Evolutionary conservation across 2,329 filamentous ascomycete species (phyloP), one percentile per base, ranked within the genome.

Genomic region (Claviceps africana): DNA sequence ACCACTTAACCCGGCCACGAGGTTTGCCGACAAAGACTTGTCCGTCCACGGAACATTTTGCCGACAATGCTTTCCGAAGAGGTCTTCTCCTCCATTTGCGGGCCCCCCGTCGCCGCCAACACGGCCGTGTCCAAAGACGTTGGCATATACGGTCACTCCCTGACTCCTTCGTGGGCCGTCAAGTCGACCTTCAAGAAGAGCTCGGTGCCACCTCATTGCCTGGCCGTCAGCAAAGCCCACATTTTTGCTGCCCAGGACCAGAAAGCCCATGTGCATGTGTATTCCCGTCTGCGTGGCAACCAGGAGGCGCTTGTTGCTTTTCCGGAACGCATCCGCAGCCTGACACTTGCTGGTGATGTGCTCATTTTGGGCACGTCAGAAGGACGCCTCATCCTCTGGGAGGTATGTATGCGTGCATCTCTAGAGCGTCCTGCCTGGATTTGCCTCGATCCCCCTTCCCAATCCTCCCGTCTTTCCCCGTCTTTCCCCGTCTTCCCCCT

Each of bases 211-310:
- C 73, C 77, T 53, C 87, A 91, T 66, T 85, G 87, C 60, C 72
- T 98, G 52, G 90, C 88, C 31, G 77, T 90, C 59, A 94, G 78
- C 67, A 74, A 79, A 45, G 83, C 83, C 21, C 93, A 98, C 65
- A 76, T 97, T 47, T 98, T 95, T 65, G 85, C 90, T 4, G 91
- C 88, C 4, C 93, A 98, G 66, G 78, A 85, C 48, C 89, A 90
- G 57, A 97, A 95, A 68, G 88, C 89, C 0, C 86, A 95, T 43
- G 78, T 98, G 1, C 88, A 97, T 69, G 88, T 98, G 52, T 98
- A 97, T 69, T 90, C 80, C 53, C 79, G 89, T 52, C 76, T 82
- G 54, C 86, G 86, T 56, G 86, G 86, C 30, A 93, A 86, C 60
- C 89, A 96, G 64, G 91, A 97, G 69, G 86, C 88, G 7, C 78